Evolutionary conservation across 225 moss, liverwort and hornwort species (phyloP).

Genomic region (Antitrichia curtipendula): DNA sequence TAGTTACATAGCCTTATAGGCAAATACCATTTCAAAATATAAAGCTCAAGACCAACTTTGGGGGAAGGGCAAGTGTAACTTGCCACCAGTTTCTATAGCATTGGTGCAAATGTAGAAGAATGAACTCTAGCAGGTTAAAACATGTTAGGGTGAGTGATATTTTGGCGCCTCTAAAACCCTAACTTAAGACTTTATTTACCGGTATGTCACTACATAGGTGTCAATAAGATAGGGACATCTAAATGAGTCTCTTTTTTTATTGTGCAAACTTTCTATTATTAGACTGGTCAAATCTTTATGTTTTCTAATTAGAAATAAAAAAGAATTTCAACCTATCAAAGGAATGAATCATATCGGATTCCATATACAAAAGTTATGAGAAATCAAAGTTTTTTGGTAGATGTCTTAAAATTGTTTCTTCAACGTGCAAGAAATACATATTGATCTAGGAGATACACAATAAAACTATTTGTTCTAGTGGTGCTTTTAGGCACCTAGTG

Average conservation of each 20-base stretch:
- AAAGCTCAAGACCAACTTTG: not conserved
- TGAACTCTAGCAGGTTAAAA: not conserved
- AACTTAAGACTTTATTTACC: not conserved
- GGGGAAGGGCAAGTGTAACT: rapidly evolving
- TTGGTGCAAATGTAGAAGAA: not conserved
- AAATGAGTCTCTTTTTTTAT: not conserved
- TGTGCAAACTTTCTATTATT: not conserved
- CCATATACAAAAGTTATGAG: not conserved
- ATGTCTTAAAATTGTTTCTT: no score
- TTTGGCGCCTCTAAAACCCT: rapidly evolving
- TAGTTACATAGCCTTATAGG: rapidly evolving
- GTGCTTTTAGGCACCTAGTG: not conserved
- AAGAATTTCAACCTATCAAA: not conserved
- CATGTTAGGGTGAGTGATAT: not conserved
- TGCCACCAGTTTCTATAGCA: not conserved
- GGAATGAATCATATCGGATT: not conserved
- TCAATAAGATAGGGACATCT: not conserved
- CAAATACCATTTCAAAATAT: not conserved
- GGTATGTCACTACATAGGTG: not conserved
- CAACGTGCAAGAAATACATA: no score
- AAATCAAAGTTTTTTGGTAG: no score
- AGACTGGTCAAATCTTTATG: not conserved
- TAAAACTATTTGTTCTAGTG: not conserved
- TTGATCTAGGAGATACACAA: not conserved
- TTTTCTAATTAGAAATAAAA: not conserved